These are phyloP conservation scores for Acanthamoeba culbertsoni DNA, from an alignment of 208 protist species.

Conservation along the genomic window DNA sequence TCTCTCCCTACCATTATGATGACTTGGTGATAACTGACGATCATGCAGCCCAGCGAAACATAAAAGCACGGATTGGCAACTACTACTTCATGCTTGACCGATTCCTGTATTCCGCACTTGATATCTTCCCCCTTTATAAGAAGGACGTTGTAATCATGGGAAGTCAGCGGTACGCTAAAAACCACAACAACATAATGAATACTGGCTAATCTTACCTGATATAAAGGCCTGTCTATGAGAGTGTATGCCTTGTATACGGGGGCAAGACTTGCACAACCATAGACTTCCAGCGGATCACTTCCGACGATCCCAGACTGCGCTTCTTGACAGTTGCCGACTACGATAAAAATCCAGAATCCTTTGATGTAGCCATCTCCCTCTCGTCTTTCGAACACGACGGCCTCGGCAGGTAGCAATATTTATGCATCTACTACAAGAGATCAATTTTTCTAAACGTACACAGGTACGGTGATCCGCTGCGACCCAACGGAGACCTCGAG, in stretches of 20 bases:
- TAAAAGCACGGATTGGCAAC: neutral
- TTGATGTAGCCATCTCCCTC: constrained; percentile 9
- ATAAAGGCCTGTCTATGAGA: neutral
- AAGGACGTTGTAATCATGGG: constrained; percentile 4
- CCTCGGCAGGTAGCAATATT: neutral
- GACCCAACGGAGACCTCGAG: constrained; percentile 7
- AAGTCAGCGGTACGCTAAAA: neutral
- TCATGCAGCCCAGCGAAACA: neutral
- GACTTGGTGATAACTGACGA: neutral
- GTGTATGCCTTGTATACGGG: neutral
- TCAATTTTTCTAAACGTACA: neutral
- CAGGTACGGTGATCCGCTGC: constrained; percentile 12
- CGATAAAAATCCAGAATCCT: neutral
- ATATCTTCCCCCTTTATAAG: neutral
- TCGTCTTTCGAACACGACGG: constrained; percentile 48
- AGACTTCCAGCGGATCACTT: constrained; percentile 8
- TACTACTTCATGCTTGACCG: neutral
- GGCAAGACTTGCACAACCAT: constrained; percentile 22
- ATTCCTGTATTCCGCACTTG: neutral
- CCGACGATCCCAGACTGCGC: neutral
- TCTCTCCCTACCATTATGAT: neutral
- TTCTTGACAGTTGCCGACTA: neutral
- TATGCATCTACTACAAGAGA: neutral
- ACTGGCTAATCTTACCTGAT: neutral
- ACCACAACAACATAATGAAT: too few relatives aligned